Base-by-base conservation (phyloP, 1,284 basidiomycete genomes). In the Bondarzewia mesenterica region DNA sequence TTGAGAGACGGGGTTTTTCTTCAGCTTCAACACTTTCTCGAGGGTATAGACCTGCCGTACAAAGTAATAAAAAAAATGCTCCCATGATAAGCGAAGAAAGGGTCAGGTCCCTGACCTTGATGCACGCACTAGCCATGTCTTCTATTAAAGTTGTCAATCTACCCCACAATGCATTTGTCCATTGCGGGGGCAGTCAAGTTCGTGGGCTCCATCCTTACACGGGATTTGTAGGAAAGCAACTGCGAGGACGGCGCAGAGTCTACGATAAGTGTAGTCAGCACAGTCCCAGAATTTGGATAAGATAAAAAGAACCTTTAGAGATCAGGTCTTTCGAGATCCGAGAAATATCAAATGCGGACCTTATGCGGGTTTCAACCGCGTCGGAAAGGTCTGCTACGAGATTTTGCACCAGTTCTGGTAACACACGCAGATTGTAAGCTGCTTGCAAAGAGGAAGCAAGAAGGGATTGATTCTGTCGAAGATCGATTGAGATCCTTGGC, bases 391-490 rank as follows among this genome's bases (percentile, higher is more conserved):
- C 91, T 4, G 70, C 68, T 14, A 96, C 71, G 0, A 97, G 77
- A 50, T 82, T 82, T 50, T 85, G 80, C 1, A 97, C 89, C 2
- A 97, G 77, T 18, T 82, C 75, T 0, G 93, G 89, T 3, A 98
- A 73, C 6, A 91, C 80, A 21, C 86, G 77, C 6, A 99, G 78
- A 62, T 97, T 97, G 66, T 92, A 89, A 2, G 94, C 93, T 0
- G 93, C 96, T 72, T 98, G 95, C 7, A 98, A 75, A 0, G 92
- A 90, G 2, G 90, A 91, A 0, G 91, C 89, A 1, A 99, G 75
- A 21, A 95, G 69, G 1, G 91, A 82, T 65, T 91, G 91, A 58
- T 96, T 89, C 90, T 94, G 39, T 32, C 18, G 47, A 7, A 10
- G 23, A 21, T n/a, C 12, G 53, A 26, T 47, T 44, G 14, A 26